Evolutionary conservation across 179 eudicot genomes (phyloP), one percentile per base, ranked within the genome.

Genomic region (Carnegiea gigantea): DNA sequence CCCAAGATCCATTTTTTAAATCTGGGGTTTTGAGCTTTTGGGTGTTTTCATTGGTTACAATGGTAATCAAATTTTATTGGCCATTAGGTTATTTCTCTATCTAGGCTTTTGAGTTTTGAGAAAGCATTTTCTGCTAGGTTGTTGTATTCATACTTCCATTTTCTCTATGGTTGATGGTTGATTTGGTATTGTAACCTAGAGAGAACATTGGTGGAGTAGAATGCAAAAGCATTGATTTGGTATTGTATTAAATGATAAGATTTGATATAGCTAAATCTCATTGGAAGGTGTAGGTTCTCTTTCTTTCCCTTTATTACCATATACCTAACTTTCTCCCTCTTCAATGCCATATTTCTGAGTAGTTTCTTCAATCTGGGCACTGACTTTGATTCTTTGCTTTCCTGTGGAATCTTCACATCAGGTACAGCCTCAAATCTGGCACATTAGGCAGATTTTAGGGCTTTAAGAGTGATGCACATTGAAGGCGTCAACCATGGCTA

Each of bases 391-490:
- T 76, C 14, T 44, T 76, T 60, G 13, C 18, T 51, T 49, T 73
- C 4, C 43, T 77, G 49, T 59, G 36, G 40, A 72, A 60, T 28
- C 65, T 8, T 40, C 62, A 72, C 65, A 15, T 40, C 84, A 79
- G 82, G 83, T 78, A 44, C 76, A 80, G n/a, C 65, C 23, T 73
- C 28, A 73, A 79, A 82, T 77, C 78, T 70, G 84, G 80, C 77
- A 79, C 28, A 33, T 81, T 79, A 71, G 85, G 74, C 77, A 84
- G 78, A 49, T 87, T 84, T 83, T 83, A 73, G 80, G 83, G 30
- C 38, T 76, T 81, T 77, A 83, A 82, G 82, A 84, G 97, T 94
- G 88, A 94, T 94, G 93, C 93, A 57, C 65, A 83, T 86, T 86
- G 89, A 89, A 78, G 82, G 79, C 82, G 57, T 73, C 67, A 78